phyloP scores from a whole-genome alignment of 768 basidiomycete genomes.

The Podaxis sp. region DNA sequence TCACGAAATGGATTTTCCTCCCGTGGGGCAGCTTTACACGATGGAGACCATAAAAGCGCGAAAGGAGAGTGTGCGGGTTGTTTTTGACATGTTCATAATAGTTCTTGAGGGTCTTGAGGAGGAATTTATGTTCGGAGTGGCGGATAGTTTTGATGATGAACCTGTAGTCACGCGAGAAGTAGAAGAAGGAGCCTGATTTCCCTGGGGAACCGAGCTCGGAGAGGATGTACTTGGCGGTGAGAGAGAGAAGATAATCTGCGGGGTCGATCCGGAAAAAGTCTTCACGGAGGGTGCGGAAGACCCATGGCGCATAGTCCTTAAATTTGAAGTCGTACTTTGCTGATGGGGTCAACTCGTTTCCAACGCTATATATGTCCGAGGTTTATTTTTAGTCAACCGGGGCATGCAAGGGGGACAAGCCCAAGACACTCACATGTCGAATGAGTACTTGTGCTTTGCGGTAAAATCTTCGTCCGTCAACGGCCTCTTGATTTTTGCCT shows the following conservation, averaged over 20 bases:
- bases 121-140: conserved; percentile 91
- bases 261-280: conserved; percentile 95
- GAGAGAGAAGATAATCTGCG: conserved; percentile 93
- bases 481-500: conserved; percentile 89
- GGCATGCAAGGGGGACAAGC: background rate
- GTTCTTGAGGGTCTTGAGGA: conserved; percentile 76
- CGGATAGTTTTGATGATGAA: conserved; percentile 99
- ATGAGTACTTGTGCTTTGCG: conserved; percentile 91
- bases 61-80: conserved; percentile 93
- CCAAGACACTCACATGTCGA: conserved; percentile 79
- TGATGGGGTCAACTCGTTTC: conserved; percentile 97
- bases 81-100: conserved; percentile 85
- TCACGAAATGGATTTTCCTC: conserved; percentile 96
- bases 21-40: conserved; percentile 95
- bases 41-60: conserved; percentile 95
- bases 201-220: conserved; percentile 98
- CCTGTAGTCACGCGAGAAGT: conserved; percentile 97
- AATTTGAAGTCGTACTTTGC: conserved; percentile 99
- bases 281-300: conserved; percentile 94
- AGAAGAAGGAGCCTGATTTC: conserved; percentile 99
- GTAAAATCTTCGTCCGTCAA: conserved; percentile 85
- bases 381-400: background rate
- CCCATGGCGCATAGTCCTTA: conserved; percentile 98
- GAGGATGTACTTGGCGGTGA: conserved; percentile 96
- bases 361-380: conserved; percentile 54